phyloP scores from a whole-genome alignment of 345 rosid genomes.

The Geranium rotundifolium region DNA sequence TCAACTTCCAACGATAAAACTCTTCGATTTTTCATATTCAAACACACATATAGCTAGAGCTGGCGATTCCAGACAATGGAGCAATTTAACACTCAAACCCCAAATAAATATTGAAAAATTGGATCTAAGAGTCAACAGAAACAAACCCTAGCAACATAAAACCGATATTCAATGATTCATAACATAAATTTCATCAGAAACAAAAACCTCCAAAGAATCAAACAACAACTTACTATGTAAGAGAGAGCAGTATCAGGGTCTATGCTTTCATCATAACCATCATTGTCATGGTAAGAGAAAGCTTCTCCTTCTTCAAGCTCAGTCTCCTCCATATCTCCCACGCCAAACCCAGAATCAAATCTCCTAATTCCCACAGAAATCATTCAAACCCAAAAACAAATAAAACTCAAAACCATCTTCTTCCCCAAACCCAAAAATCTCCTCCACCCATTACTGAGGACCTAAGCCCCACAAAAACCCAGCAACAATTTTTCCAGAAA shows the following conservation, averaged over 20 bases:
- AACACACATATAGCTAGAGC: background rate
- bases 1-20: background rate
- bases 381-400: constrained; percentile 19
- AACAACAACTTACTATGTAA: constrained; percentile 53
- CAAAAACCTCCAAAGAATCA: background rate
- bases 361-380: constrained; percentile 40
- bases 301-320: constrained; percentile 80
- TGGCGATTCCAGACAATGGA: background rate
- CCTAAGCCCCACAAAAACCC: constrained; percentile 18
- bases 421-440: constrained; percentile 9
- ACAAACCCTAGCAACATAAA: background rate
- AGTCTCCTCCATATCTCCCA: constrained; percentile 39
- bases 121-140: background rate
- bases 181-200: background rate
- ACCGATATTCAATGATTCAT: background rate
- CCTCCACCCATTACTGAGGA: constrained; percentile 13
- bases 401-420: constrained; percentile 10
- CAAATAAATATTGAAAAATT: background rate
- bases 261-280: constrained; percentile 31
- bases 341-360: constrained; percentile 17
- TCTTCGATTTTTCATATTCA: background rate
- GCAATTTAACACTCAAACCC: background rate
- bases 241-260: constrained; percentile 75
- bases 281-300: constrained; percentile 42
- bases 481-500: constrained; percentile 18